These are phyloP conservation scores for Asterionellopsis glacialis DNA, from an alignment of 108 stramenopile genomes.

Conservation along the genomic window DNA sequence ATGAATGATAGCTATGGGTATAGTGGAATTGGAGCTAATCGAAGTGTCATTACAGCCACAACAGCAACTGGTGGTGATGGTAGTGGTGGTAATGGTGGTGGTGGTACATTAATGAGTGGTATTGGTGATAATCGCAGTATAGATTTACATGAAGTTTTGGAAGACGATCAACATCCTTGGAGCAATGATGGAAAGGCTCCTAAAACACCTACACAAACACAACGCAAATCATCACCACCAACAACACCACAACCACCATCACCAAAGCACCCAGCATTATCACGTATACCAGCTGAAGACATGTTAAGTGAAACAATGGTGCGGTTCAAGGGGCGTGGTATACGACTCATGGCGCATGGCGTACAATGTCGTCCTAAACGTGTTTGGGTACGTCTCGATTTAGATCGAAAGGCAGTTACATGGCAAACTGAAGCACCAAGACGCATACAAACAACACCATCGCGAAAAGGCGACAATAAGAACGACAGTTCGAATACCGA, in stretches of 20 bases:
- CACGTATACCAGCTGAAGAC: conserved; percentile 25
- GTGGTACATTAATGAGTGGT: too few relatives aligned
- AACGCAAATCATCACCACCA: neutral
- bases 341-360: conserved; percentile 57
- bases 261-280: conserved; percentile 1
- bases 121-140: too few relatives aligned
- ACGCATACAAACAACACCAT: conserved; percentile 11
- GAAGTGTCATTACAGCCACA: too few relatives aligned
- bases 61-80: too few relatives aligned
- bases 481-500: conserved; percentile 14
- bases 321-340: conserved; percentile 40
- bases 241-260: neutral
- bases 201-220: too few relatives aligned
- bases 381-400: conserved; percentile 45
- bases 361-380: conserved; percentile 55
- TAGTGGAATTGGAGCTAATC: too few relatives aligned
- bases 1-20: too few relatives aligned
- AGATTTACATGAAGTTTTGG: too few relatives aligned
- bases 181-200: too few relatives aligned
- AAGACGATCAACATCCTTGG: too few relatives aligned
- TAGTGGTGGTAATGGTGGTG: too few relatives aligned
- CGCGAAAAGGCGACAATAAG: neutral
- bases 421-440: conserved; percentile 62
- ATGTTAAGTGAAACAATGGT: conserved; percentile 37
- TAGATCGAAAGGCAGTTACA: conserved; percentile 16